These are phyloP conservation scores for Microsporum canis DNA, from an alignment of 2,329 filamentous ascomycete genomes.

Conservation along the genomic window DNA sequence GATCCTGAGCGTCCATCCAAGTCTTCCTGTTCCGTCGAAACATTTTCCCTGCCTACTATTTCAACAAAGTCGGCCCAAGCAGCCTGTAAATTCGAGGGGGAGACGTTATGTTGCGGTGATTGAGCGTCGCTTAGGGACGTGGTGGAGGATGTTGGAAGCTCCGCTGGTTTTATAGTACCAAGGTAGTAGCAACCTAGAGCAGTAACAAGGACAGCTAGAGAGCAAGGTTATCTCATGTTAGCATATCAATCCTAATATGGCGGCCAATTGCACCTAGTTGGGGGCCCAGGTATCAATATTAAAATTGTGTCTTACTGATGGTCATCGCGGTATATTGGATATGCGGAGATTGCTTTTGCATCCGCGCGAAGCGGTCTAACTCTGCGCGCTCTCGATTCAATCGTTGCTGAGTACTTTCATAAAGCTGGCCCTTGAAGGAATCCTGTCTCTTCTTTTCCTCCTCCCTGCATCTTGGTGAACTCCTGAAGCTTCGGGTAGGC, in stretches of 20 bases:
- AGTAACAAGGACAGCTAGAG: conserved; percentile 41
- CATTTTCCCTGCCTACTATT: conserved; percentile 51
- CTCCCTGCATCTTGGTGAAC: conserved; percentile 4
- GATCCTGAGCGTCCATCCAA: conserved; percentile 49
- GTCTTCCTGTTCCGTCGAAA: conserved; percentile 47
- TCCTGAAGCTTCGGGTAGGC: neutral
- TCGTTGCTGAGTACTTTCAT: conserved; percentile 49
- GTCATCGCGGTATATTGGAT: conserved; percentile 29
- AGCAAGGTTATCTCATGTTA: conserved; percentile 10
- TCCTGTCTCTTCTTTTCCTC: conserved; percentile 6
- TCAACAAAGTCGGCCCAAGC: conserved; percentile 53
- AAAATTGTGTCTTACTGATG: conserved; percentile 17
- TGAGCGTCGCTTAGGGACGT: conserved; percentile 39
- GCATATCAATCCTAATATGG: neutral
- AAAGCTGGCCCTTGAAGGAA: conserved; percentile 49
- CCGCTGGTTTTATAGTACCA: conserved; percentile 40
- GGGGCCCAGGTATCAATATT: neutral
- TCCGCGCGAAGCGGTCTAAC: conserved; percentile 40
- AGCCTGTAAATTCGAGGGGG: conserved; percentile 48
- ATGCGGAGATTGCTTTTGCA: conserved; percentile 31
- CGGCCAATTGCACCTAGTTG: neutral
- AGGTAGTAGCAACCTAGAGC: conserved; percentile 45
- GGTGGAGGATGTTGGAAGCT: conserved; percentile 44
- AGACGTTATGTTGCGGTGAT: conserved; percentile 45
- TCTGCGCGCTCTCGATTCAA: conserved; percentile 48